phyloP scores from a whole-genome alignment of 768 basidiomycete genomes.

The Termitomyces sp. region DNA sequence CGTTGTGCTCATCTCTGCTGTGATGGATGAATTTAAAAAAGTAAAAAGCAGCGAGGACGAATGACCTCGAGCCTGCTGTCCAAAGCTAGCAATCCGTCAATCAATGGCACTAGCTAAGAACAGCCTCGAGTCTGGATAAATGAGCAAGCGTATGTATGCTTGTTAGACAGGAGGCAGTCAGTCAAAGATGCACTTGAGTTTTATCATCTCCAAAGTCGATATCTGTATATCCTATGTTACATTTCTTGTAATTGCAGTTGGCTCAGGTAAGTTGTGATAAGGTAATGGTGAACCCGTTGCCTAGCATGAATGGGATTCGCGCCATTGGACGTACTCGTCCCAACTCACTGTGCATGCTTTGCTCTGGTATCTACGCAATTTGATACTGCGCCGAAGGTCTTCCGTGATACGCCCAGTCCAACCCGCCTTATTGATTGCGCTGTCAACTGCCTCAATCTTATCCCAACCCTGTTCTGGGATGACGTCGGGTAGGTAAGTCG shows the following conservation, averaged over 20 bases:
- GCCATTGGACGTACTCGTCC: constrained; percentile 78
- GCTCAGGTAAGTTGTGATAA: not conserved
- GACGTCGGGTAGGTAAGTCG: constrained; percentile 92
- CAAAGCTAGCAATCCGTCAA: no score
- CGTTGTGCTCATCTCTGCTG: no score
- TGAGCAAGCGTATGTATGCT: not conserved
- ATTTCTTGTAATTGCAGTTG: constrained; percentile 2
- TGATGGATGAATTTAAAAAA: no score
- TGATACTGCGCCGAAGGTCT: constrained; percentile 70
- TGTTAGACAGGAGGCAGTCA: not conserved
- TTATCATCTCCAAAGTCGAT: not conserved
- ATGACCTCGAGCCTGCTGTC: no score
- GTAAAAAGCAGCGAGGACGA: no score
- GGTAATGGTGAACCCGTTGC: not conserved
- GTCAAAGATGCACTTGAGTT: not conserved
- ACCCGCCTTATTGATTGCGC: constrained; percentile 90
- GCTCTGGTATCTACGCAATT: constrained; percentile 80
- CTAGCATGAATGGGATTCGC: constrained; percentile 27
- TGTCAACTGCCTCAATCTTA: constrained; percentile 84
- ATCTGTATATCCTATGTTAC: constrained; percentile 7
- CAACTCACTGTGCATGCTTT: constrained; percentile 61
- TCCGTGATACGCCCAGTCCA: constrained; percentile 82
- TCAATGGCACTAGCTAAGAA: not conserved
- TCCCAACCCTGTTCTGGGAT: constrained; percentile 93
- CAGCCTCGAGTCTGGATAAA: not conserved